phyloP scores from a whole-genome alignment of 257 asterid genomes.

The Striga asiatica region DNA sequence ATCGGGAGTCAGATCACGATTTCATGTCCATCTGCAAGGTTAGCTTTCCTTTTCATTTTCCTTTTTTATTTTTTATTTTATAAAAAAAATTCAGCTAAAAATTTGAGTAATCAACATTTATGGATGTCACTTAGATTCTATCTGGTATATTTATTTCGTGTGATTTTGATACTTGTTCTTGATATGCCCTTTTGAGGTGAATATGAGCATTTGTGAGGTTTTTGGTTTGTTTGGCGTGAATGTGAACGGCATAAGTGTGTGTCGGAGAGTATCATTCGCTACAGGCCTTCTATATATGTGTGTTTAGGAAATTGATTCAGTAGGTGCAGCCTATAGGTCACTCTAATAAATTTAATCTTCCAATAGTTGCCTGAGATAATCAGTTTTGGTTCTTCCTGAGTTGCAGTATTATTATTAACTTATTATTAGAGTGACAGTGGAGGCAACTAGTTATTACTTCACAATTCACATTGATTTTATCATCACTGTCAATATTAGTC shows the following conservation, averaged over 20 bases:
- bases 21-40: constrained; percentile 98
- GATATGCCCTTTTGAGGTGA: neutral
- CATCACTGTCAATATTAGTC: neutral
- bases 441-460: no score
- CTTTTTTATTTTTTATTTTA: neutral
- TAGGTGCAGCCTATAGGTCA: neutral
- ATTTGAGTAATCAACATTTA: neutral
- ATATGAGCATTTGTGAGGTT: no score
- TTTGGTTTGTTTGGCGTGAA: neutral
- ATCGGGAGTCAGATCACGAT: constrained; percentile 86
- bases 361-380: neutral
- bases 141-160: neutral
- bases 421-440: no score
- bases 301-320: neutral
- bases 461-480: neutral
- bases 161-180: neutral
- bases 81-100: no score
- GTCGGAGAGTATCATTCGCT: no score
- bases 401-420: no score
- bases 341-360: neutral
- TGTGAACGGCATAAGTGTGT: no score
- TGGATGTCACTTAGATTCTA: no score
- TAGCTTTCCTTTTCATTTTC: neutral
- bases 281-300: no score
- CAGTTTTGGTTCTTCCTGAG: neutral